phyloP scores from a whole-genome alignment of 2,329 filamentous ascomycete species.

The Colletotrichum liriopes region DNA sequence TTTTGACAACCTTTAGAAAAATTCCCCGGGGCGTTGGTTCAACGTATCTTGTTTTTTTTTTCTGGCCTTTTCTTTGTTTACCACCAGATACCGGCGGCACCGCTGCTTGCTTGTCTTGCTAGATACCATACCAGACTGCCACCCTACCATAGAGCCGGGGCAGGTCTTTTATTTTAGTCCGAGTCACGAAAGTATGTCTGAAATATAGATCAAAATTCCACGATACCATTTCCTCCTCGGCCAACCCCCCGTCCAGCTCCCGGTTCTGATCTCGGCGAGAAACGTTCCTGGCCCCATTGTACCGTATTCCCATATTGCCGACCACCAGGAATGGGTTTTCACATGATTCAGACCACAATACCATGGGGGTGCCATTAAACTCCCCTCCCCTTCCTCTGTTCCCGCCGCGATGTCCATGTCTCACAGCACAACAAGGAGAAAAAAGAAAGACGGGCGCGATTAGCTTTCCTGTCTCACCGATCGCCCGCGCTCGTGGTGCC shows the following conservation, averaged over 20 bases:
- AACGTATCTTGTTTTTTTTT: neutral
- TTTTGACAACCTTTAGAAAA: slow-evolving; percentile 29
- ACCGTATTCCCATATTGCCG: neutral
- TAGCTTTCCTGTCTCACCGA: neutral
- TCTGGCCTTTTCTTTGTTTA: neutral
- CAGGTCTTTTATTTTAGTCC: neutral
- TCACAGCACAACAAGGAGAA: neutral
- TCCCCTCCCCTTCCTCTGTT: neutral
- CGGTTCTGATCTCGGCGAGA: neutral
- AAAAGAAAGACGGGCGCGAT: neutral
- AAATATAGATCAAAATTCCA: neutral
- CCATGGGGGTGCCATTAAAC: neutral
- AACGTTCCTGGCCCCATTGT: neutral
- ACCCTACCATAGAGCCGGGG: slow-evolving; percentile 18
- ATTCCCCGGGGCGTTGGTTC: slow-evolving; percentile 22
- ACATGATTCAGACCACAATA: neutral
- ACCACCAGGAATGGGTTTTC: neutral
- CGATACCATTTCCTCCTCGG: neutral
- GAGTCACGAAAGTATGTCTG: neutral
- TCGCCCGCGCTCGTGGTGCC: neutral
- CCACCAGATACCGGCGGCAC: slow-evolving; percentile 27
- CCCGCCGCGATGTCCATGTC: neutral
- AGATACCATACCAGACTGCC: slow-evolving; percentile 24
- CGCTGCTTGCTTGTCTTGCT: slow-evolving; percentile 3
- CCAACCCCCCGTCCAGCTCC: neutral